These are phyloP conservation scores for Zygnema circumcarinatum DNA, from an alignment of 139 green algal species.

Conservation along the genomic window DNA sequence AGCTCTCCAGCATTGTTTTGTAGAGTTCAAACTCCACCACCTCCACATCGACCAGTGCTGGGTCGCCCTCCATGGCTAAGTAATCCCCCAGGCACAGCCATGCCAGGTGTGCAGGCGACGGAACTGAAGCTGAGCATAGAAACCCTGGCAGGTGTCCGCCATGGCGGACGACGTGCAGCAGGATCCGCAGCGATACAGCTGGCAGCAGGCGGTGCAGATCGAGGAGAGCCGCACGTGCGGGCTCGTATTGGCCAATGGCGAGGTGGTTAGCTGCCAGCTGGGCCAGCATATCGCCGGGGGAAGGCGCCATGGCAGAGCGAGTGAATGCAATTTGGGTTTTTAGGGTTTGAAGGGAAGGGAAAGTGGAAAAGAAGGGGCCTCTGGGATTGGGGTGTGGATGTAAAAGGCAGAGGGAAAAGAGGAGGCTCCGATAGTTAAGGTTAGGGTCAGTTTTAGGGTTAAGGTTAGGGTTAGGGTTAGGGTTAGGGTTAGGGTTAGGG, in stretches of 20 bases:
- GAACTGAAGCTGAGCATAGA: constrained; percentile 13
- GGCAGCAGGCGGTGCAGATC: constrained; percentile 9
- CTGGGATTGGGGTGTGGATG: too few species aligned
- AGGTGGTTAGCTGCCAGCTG: constrained; percentile 14
- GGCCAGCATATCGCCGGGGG: not conserved
- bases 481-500: not conserved
- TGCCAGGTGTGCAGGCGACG: constrained; percentile 19
- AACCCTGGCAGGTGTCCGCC: not conserved
- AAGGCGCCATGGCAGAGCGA: not conserved
- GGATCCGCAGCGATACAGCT: not conserved
- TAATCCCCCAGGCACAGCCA: constrained; percentile 35
- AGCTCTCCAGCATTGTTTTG: not conserved
- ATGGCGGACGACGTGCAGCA: not conserved
- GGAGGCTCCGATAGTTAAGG: too few species aligned
- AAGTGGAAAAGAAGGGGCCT: not conserved
- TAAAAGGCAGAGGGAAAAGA: too few species aligned
- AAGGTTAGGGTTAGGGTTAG: not conserved
- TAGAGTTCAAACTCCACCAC: constrained; percentile 21
- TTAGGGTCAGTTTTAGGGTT: not conserved
- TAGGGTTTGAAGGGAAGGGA: not conserved
- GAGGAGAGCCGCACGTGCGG: constrained; percentile 17
- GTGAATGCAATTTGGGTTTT: not conserved
- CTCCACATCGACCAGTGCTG: not conserved
- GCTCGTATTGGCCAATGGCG: constrained; percentile 3
- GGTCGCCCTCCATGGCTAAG: not conserved